phyloP scores from a whole-genome alignment of 2,329 filamentous ascomycete species.

The Fusarium subtropicale region DNA sequence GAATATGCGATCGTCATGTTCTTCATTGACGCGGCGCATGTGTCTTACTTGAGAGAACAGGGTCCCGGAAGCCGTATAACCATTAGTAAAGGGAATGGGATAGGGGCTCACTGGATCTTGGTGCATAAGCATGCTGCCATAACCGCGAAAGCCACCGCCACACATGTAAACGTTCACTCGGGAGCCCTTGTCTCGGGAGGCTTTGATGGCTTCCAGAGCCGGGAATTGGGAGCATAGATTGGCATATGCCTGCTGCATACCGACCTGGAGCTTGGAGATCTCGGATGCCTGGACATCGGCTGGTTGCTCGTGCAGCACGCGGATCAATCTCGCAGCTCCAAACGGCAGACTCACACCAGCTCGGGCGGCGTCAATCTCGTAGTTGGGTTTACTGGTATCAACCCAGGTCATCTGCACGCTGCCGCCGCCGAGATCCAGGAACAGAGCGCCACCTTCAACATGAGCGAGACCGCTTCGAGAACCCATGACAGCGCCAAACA shows the following conservation, averaged over 20 bases:
- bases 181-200: constrained; percentile 51
- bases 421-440: constrained; percentile 87
- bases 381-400: constrained; percentile 60
- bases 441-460: constrained; percentile 73
- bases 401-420: constrained; percentile 75
- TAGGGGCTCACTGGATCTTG: constrained; percentile 79
- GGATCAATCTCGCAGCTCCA: constrained; percentile 69
- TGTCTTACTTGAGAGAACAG: constrained; percentile 68
- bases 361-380: constrained; percentile 65
- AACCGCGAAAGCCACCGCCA: constrained; percentile 90
- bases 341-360: constrained; percentile 70
- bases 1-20: constrained; percentile 70
- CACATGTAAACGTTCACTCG: constrained; percentile 83
- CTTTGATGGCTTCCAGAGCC: constrained; percentile 57
- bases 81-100: constrained; percentile 84
- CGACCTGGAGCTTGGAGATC: constrained; percentile 64
- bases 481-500: constrained; percentile 81
- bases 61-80: constrained; percentile 73
- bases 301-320: constrained; percentile 58
- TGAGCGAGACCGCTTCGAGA: constrained; percentile 78
- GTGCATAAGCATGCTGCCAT: constrained; percentile 90
- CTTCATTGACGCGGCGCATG: constrained; percentile 64
- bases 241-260: constrained; percentile 71
- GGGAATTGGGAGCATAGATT: constrained; percentile 63
- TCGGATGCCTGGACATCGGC: constrained; percentile 59